Base-by-base conservation (phyloP, 208 protist species). In the Crithidia acanthocephali region DNA sequence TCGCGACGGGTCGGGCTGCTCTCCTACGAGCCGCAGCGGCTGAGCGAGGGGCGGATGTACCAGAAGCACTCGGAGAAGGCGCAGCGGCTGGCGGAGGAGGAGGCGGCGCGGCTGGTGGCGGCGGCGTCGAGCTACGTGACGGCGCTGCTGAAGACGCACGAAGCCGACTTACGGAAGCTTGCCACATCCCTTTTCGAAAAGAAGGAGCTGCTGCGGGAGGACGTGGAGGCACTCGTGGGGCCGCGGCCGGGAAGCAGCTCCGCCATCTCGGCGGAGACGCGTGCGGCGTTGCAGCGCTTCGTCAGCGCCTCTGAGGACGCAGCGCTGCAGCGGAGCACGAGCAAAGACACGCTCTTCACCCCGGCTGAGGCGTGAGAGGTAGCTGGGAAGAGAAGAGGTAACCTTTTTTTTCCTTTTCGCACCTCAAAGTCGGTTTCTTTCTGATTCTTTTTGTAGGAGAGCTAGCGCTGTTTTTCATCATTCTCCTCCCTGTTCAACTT, bases 131-230 rank as follows among this genome's bases (percentile, higher is more conserved):
- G 40, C 37, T 84, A 88, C 44, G 86, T 90, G 52, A 68, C 60
- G 72, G 28, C 57, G 18, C 72, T 94, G 23, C 80, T 97, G 27
- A 47, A 50, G 37, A 28, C 55, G n/a, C 72, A 95, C 68, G 55
- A 74, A 20, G 80, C 56, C 32, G 32, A 53, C 9, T 73, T 97
- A 47, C 42, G 78, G 20, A 71, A 72, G 18, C 32, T 97, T n/a
- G 64, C 86, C 7, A 66, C 72, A 13, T 51, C 45, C 23, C 80
- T 97, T 3, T 76, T 86, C 25, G 70, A 84, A 40, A 84, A 84
- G 79, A 89, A 91, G 71, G 87, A 97, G 64, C 66, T 97, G 25
- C 65, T 92, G 32, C 63, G 66, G 13, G 86, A 92, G 66, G 92
- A 97, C 58, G 59, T 97, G 10, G 76, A 84, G 60, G 60, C 62